Conservation (phyloP, 179 eudicot genomes). For the Silene noctiflora region DNA sequence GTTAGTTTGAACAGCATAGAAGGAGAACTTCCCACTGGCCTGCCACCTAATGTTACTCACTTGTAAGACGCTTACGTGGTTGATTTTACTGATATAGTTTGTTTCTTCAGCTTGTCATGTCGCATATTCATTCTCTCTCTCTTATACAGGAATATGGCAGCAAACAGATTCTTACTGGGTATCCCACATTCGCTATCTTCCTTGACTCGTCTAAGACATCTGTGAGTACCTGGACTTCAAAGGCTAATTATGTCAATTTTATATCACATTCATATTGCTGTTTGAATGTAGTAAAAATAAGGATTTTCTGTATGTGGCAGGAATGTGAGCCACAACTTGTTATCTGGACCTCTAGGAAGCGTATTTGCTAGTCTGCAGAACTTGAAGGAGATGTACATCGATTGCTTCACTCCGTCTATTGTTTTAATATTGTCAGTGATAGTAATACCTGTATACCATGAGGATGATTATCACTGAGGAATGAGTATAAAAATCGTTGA, state of each 20-base stretch:
- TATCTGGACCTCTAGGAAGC: slow-evolving; percentile 75
- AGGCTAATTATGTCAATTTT: neutral
- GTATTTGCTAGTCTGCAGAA: slow-evolving; percentile 60
- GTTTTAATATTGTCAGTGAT: neutral
- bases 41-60: slow-evolving; percentile 71
- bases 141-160: slow-evolving; percentile 64
- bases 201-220: slow-evolving; percentile 59
- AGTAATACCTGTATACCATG: neutral
- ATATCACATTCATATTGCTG: neutral
- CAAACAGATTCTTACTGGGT: slow-evolving; percentile 50
- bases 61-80: slow-evolving; percentile 44
- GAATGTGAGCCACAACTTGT: slow-evolving; percentile 76
- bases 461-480: neutral
- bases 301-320: slow-evolving; percentile 37
- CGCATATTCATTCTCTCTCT: neutral
- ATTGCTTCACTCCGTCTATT: slow-evolving; percentile 21
- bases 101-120: neutral
- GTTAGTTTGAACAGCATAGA: slow-evolving; percentile 58
- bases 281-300: neutral
- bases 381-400: slow-evolving; percentile 72
- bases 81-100: neutral
- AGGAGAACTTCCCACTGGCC: slow-evolving; percentile 67
- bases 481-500: no score
- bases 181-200: slow-evolving; percentile 61
- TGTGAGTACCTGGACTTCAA: slow-evolving; percentile 46